Conservation (phyloP, 2,329 filamentous ascomycete genomes). For the Macrophomina phaseolina region DNA sequence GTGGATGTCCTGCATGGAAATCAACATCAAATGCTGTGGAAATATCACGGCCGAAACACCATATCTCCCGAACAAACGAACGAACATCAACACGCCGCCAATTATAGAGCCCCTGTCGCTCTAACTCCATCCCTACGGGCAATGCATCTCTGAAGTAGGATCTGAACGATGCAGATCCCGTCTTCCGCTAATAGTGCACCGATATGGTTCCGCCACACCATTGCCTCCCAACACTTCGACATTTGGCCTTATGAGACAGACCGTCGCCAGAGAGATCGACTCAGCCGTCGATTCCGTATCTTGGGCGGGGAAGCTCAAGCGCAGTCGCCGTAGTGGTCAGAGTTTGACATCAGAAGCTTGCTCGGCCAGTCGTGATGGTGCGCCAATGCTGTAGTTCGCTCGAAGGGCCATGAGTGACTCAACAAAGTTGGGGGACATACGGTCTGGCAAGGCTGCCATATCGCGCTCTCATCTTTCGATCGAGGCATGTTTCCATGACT, state of each 20-base stretch:
- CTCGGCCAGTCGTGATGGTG: no score
- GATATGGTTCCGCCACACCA: neutral
- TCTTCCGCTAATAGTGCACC: neutral
- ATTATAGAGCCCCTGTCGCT: no score
- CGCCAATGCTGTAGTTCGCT: neutral
- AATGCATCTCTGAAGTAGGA: neutral
- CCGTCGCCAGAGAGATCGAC: neutral
- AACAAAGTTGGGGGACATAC: neutral
- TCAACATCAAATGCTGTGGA: no score
- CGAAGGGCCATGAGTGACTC: neutral
- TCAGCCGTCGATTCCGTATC: neutral
- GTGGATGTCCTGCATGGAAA: no score
- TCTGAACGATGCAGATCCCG: neutral
- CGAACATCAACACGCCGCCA: no score
- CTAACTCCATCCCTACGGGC: no score
- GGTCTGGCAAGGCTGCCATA: no score
- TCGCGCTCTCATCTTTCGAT: no score
- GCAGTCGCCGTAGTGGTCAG: neutral
- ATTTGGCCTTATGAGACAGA: neutral
- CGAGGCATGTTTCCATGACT: no score
- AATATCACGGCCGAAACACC: no score
- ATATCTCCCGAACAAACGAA: no score
- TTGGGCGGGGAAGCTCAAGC: neutral
- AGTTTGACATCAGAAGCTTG: no score
- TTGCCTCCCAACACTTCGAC: neutral